Conservation (phyloP, 106 monocot species). For the Apostasia shenzhenica region DNA sequence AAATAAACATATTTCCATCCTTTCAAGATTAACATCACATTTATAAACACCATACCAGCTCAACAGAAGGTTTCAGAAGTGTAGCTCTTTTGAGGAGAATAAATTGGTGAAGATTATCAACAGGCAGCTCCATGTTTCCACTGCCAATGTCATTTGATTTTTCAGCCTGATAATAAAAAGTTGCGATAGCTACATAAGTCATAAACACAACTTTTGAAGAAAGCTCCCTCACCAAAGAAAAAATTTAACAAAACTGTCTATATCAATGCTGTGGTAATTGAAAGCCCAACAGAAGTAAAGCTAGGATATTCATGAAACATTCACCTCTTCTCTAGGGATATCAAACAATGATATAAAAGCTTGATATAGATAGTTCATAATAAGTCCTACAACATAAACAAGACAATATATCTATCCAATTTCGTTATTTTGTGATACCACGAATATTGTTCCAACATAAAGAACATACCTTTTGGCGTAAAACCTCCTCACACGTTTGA, state of each 20-base stretch:
- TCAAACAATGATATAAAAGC: too few relatives aligned
- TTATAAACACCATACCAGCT: constrained; percentile 24
- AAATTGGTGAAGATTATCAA: constrained; percentile 21
- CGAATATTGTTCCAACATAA: neutral
- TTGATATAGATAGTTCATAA: too few relatives aligned
- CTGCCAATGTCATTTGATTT: neutral
- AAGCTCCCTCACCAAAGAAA: too few relatives aligned
- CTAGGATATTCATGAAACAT: too few relatives aligned
- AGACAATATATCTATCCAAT: too few relatives aligned
- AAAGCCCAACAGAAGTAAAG: too few relatives aligned
- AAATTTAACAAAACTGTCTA: too few relatives aligned
- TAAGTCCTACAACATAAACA: too few relatives aligned
- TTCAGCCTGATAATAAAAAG: constrained; percentile 14
- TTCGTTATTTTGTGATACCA: too few relatives aligned
- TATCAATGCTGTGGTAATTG: too few relatives aligned
- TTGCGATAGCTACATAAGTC: neutral
- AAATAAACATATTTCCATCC: constrained; percentile 1
- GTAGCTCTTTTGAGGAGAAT: constrained; percentile 28
- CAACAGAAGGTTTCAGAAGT: constrained; percentile 46
- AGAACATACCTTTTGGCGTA: constrained; percentile 3
- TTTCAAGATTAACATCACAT: neutral
- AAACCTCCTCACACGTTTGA: constrained; percentile 8
- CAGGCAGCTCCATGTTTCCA: constrained; percentile 1
- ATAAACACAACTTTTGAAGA: too few relatives aligned
- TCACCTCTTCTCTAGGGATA: too few relatives aligned